These are phyloP conservation scores for Rhodotorula sp. DNA, from an alignment of 1,284 basidiomycete genomes.

Conservation along the genomic window DNA sequence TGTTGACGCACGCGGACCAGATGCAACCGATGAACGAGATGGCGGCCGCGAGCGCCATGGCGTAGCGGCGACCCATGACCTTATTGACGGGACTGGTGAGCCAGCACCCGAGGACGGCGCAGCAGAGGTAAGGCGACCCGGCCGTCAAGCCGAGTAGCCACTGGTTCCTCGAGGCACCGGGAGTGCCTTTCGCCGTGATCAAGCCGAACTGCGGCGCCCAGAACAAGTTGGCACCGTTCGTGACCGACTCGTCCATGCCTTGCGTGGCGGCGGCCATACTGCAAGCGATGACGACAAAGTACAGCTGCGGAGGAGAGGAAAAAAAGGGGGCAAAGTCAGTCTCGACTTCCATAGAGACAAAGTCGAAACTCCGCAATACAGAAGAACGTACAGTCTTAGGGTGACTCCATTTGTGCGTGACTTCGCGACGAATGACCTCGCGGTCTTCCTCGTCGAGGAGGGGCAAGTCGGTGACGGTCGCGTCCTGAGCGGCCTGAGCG, in stretches of 20 bases:
- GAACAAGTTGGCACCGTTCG: conserved; percentile 46
- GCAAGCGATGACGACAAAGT: conserved; percentile 43
- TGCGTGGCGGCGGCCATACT: conserved; percentile 48
- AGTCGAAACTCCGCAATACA: no score
- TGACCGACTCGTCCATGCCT: conserved; percentile 46
- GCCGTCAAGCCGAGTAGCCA: conserved; percentile 26
- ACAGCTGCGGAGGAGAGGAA: neutral
- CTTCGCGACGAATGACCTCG: conserved; percentile 42
- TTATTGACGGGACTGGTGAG: conserved; percentile 49
- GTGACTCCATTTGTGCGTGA: conserved; percentile 48
- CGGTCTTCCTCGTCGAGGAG: conserved; percentile 46
- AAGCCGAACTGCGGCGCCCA: conserved; percentile 34
- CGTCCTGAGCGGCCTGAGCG: conserved; percentile 33
- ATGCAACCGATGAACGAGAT: conserved; percentile 52
- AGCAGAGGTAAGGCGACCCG: conserved; percentile 43
- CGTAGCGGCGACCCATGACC: conserved; percentile 61
- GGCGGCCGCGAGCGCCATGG: conserved; percentile 64
- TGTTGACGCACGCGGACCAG: conserved; percentile 52
- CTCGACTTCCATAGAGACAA: no score
- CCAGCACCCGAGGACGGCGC: conserved; percentile 49
- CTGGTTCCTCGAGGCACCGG: conserved; percentile 15
- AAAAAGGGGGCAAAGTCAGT: no score
- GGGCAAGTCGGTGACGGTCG: conserved; percentile 40
- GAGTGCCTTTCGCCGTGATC: neutral
- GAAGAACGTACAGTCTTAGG: conserved; percentile 47